Base-by-base conservation (phyloP, 106 monocot species). In the Platanthera zijinensis region DNA sequence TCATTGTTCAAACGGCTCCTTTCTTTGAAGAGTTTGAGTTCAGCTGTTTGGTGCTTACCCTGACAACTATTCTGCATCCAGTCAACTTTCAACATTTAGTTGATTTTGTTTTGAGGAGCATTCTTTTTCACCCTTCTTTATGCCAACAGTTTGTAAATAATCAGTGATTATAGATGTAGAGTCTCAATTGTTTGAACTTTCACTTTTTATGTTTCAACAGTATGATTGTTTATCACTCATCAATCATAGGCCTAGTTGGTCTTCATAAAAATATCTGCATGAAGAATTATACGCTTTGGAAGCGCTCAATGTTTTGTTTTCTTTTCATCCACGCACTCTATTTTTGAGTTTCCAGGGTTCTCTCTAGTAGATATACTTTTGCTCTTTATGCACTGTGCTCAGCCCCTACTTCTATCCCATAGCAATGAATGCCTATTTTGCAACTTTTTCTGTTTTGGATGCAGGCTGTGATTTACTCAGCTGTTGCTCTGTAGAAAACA, bases 101-200 rank as follows among this genome's bases (percentile, higher is more conserved):
- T 70, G 70, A 70, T 70, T 70, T 70, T 8, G 70, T 70, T 70
- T 70, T 70, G 10, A 70, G 0, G 48, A 70, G 48, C 70, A 25
- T 67, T 70, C 17, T 70, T 70, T 70, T 39, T 70, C 12, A 70
- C 39, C 39, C 39, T 39, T 39, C 1, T 39, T 39, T 39, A 48
- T 70, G 46, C 48, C 8, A 48, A 48, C 70, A 10, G 67, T 12
- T 48, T 70, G 70, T 70, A 70, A 70, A 70, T 70, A 47, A 48
- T 17, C 48, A 48, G 32, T 70, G 48, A 48, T 4, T 25, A 48
- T 70, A 67, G 39, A 70, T 70, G 14, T 70, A 47, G 70, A 17
- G 6, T 6, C 11, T 17, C 12, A 70, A 8, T 66, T 46, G 48
- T 46, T 69, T 13, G 9, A 69, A 32, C 45, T 69, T 67, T 66